Evolutionary conservation across 2,329 filamentous ascomycete species (phyloP).

Genomic region (Hypoxylon sp.): DNA sequence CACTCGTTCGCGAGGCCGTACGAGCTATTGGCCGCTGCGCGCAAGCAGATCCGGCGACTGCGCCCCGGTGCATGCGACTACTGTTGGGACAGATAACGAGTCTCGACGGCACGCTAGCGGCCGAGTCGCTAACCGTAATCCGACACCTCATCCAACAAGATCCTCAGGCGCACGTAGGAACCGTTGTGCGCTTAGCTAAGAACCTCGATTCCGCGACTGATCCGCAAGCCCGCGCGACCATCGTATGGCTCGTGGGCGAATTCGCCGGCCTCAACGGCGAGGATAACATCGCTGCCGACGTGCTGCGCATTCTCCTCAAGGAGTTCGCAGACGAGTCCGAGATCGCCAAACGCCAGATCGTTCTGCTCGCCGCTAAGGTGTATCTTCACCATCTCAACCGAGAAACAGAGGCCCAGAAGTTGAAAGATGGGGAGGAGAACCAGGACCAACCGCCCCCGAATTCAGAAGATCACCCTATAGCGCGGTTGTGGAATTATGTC

Average conservation of each 20-base stretch:
- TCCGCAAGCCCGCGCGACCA: conserved; percentile 89
- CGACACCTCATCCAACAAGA: conserved; percentile 95
- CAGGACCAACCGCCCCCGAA: conserved; percentile 53
- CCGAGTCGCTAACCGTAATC: conserved; percentile 94
- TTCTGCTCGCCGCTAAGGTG: conserved; percentile 94
- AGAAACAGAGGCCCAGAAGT: conserved; percentile 61
- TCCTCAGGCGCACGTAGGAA: conserved; percentile 83
- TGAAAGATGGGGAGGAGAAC: conserved; percentile 56
- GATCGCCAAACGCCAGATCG: conserved; percentile 88
- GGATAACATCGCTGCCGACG: conserved; percentile 93
- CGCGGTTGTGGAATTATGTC: conserved; percentile 86
- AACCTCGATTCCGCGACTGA: conserved; percentile 91
- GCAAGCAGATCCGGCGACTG: conserved; percentile 79
- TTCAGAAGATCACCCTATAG: conserved; percentile 76
- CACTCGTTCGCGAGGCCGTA: conserved; percentile 89
- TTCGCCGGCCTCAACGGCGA: conserved; percentile 85
- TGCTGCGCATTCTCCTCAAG: conserved; percentile 88
- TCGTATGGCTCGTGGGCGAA: conserved; percentile 97
- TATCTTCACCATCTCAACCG: conserved; percentile 90
- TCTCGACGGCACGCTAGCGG: conserved; percentile 87
- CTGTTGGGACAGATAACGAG: conserved; percentile 90
- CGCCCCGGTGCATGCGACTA: conserved; percentile 84
- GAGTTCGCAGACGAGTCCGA: conserved; percentile 88
- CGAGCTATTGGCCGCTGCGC: conserved; percentile 94
- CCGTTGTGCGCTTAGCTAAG: conserved; percentile 89